Evolutionary conservation across 768 basidiomycete genomes (phyloP).

Genomic region (Auriscalpium vulgare): DNA sequence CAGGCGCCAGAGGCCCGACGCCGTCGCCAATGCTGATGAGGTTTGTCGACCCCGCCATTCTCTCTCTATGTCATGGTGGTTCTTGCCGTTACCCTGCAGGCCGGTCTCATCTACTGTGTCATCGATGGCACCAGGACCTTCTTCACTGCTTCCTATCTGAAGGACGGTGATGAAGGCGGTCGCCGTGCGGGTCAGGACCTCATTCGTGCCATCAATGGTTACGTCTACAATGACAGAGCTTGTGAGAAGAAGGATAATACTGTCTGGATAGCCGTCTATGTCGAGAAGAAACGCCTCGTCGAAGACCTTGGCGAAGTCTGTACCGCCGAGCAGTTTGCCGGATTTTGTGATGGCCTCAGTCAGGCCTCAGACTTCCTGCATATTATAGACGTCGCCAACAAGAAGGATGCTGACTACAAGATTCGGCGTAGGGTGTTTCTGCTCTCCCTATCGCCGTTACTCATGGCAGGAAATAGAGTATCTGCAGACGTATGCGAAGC

Average conservation of each 20-base stretch:
- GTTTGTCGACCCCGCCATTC: not conserved
- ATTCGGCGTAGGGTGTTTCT: conserved; percentile 3
- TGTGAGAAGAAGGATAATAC: not conserved
- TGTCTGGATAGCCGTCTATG: conserved; percentile 4
- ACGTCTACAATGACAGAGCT: conserved; percentile 1
- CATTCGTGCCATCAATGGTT: not conserved
- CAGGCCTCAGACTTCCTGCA: conserved; percentile 1
- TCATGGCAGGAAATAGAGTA: conserved; percentile 1
- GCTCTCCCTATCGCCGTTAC: not conserved
- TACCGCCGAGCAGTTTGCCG: conserved; percentile 6
- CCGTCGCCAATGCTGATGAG: not conserved
- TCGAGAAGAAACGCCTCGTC: conserved; percentile 5
- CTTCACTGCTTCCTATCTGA: conserved; percentile 4
- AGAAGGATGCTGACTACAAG: conserved; percentile 7
- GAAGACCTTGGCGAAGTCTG: conserved; percentile 4
- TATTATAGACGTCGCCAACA: conserved; percentile 9
- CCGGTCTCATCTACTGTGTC: conserved; percentile 6
- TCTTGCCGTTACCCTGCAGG: not conserved
- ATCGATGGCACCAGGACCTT: conserved; percentile 12
- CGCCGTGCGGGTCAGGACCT: conserved; percentile 10
- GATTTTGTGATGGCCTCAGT: conserved; percentile 7
- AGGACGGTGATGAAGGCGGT: conserved; percentile 5
- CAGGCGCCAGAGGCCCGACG: not conserved
- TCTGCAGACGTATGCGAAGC: conserved; percentile 5
- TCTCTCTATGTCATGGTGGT: not conserved